Conservation (phyloP, 2,329 filamentous ascomycete genomes). For the Phyllosticta ampelicida region DNA sequence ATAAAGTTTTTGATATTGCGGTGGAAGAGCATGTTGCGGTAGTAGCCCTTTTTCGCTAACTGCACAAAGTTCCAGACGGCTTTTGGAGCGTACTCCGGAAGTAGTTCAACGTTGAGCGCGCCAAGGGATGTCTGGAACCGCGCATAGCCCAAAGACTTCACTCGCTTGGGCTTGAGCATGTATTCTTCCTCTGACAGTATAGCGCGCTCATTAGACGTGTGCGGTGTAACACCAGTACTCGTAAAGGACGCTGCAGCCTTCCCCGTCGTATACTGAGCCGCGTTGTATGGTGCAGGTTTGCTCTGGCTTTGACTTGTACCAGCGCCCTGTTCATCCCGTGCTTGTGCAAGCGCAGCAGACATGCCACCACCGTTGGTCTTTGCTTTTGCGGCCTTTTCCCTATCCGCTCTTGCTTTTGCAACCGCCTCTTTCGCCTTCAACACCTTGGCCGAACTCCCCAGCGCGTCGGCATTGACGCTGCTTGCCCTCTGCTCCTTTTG, state of each 20-base stretch:
- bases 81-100: conserved; percentile 81
- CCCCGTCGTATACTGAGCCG: conserved; percentile 82
- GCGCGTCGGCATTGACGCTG: conserved; percentile 66
- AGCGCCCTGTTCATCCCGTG: conserved; percentile 16
- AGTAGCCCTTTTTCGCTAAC: conserved; percentile 81
- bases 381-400: conserved; percentile 33
- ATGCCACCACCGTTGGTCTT: conserved; percentile 16
- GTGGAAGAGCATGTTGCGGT: conserved; percentile 74
- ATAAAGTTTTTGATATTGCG: conserved; percentile 94
- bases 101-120: conserved; percentile 76
- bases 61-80: conserved; percentile 97
- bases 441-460: conserved; percentile 75
- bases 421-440: conserved; percentile 86
- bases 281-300: conserved; percentile 58
- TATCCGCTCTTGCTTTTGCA: conserved; percentile 72
- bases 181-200: conserved; percentile 89
- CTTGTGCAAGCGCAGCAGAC: conserved; percentile 16
- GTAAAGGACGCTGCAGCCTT: conserved; percentile 89
- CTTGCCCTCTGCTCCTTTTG: conserved; percentile 57
- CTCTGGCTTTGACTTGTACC: conserved; percentile 11
- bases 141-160: conserved; percentile 86
- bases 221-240: conserved; percentile 83
- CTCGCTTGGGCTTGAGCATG: conserved; percentile 80
- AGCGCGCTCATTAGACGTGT: conserved; percentile 79
- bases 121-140: conserved; percentile 80